Base-by-base conservation (phyloP, 2,329 filamentous ascomycete genomes). In the Nigrospora sphaerica region DNA sequence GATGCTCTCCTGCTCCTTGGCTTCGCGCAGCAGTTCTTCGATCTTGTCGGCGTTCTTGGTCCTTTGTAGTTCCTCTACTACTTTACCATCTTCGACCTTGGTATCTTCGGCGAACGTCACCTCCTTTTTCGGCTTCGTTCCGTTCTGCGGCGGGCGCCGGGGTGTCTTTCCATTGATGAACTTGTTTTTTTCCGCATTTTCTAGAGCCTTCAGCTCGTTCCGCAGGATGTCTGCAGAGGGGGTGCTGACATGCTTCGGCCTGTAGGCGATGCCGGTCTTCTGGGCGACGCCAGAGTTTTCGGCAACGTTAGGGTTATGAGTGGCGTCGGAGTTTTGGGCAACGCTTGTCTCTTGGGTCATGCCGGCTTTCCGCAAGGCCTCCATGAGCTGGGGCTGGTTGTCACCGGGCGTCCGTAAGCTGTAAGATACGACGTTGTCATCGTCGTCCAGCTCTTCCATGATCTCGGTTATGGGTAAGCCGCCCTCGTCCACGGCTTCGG, bases 391-490 rank as follows among this genome's bases (percentile, higher is more conserved):
- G 10, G 81, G 72, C 16, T 86, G 78, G 13, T 77, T 71, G 44
- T 85, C 79, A 7, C 83, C 85, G 0, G 89, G 85, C n/a, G 70
- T 78, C 34, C 81, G 79, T 31, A 85, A 68, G 46, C 71, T 78
- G 55, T 77, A 81, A 0, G 80, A 86, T 42, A 95, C 66, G 4
- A 97, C 78, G 58, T 95, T 93, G 46, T 84, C 93, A 12, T 95
- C 80, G 10, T 96, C 91, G 59, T 97, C 93, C 19, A 97, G 72
- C 68, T 95, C 82, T 66, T 98, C 93, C 46, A 89, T 74, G 53
- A 98, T 97, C 57, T 97, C 93, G 32, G 86, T 91, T 48, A 97
- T 78, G 0, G 90, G 87, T 44, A 90, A 71, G 1, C 82, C 83
- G 12, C 83, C 81, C 49, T 86, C 85, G 49, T 86, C 81, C 44